phyloP scores from a whole-genome alignment of 345 rosid species.

The Heritiera littoralis region DNA sequence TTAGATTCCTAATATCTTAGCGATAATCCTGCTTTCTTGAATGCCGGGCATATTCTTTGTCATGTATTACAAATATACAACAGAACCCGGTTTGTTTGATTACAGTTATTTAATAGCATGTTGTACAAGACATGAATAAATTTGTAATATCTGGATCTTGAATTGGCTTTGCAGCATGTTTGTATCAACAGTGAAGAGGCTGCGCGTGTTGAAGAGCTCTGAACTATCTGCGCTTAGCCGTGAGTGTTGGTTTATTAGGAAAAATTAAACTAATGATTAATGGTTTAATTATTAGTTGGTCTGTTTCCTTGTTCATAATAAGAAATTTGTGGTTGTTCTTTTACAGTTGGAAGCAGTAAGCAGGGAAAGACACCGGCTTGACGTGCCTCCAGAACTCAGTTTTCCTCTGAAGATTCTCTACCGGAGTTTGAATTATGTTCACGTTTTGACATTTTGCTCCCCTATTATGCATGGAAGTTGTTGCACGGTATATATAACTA shows the following conservation, averaged over 20 bases:
- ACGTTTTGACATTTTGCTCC: conserved; percentile 28
- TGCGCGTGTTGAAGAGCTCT: conserved; percentile 84
- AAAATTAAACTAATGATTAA: neutral
- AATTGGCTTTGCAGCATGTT: conserved; percentile 69
- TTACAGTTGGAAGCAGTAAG: conserved; percentile 48
- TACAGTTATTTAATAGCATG: neutral
- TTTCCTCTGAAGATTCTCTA: conserved; percentile 30
- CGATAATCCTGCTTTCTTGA: neutral
- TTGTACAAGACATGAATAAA: neutral
- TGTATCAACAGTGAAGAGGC: conserved; percentile 84
- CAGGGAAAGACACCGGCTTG: conserved; percentile 35
- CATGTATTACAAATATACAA: neutral
- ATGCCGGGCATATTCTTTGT: conserved; percentile 4
- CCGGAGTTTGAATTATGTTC: conserved; percentile 24
- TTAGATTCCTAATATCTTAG: conserved; percentile 33
- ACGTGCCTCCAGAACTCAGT: conserved; percentile 13
- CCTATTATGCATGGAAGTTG: conserved; percentile 28
- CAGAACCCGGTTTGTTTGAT: neutral
- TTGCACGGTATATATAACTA: conserved; percentile 27
- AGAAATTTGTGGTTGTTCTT: neutral
- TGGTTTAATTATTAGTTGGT: neutral
- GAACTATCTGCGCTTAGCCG: conserved; percentile 56
- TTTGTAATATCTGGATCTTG: neutral
- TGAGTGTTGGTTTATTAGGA: conserved; percentile 23
- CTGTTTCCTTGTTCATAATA: neutral